A percentile compares a stretch with the other conserved stretches of the same genome.
Conservation (phyloP, 257 asterid species). For the Anisodus tanguticus region DNA sequence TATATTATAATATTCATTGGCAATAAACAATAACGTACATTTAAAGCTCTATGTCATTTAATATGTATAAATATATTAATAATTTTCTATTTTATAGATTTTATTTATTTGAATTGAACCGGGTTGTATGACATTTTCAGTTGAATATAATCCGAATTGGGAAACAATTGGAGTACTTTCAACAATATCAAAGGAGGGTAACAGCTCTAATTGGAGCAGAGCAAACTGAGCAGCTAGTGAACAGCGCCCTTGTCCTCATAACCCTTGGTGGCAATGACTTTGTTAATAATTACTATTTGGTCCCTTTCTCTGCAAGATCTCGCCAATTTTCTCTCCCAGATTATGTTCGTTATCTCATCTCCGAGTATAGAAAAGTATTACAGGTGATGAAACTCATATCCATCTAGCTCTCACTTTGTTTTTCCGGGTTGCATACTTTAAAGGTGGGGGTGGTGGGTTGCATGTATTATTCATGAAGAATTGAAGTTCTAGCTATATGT, state of each 20-base stretch:
- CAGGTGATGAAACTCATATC: slow-evolving; percentile 41
- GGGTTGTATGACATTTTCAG: slow-evolving; percentile 44
- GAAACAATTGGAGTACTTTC: slow-evolving; percentile 65
- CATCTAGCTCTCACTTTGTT: neutral
- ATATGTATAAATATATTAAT: no score
- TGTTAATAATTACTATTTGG: slow-evolving; percentile 85
- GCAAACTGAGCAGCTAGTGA: slow-evolving; percentile 54
- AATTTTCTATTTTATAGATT: no score
- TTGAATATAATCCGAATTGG: slow-evolving; percentile 67
- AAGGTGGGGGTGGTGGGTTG: neutral
- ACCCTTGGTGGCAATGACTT: slow-evolving; percentile 93
- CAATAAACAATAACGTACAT: neutral
- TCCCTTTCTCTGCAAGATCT: slow-evolving; percentile 82
- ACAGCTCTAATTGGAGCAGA: slow-evolving; percentile 53
- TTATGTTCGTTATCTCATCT: slow-evolving; percentile 62
- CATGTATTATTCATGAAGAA: neutral
- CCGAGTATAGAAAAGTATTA: slow-evolving; percentile 72
- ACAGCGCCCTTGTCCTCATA: slow-evolving; percentile 74
- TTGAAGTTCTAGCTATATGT: no score
- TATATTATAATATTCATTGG: neutral
- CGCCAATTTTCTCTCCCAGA: slow-evolving; percentile 71
- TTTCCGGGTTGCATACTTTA: neutral
- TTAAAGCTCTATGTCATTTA: neutral
- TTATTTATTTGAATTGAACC: neutral
- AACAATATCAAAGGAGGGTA: slow-evolving; percentile 73